A percentile compares a stretch with the other conserved stretches of the same genome.
Evolutionary conservation across 768 basidiomycete species (phyloP).

Genomic region (Imleria badia): DNA sequence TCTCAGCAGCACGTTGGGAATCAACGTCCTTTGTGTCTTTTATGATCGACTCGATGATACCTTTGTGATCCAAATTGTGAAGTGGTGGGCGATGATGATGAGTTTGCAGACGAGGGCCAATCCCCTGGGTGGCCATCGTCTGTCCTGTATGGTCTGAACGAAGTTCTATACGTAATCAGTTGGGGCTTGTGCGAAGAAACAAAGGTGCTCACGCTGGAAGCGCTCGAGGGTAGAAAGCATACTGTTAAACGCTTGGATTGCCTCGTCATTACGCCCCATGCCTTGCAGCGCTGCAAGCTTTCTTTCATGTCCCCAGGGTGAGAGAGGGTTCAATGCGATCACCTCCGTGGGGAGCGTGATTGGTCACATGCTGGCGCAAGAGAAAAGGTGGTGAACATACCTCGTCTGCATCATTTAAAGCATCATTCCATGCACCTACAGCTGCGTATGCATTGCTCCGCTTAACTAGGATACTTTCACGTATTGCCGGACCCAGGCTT

Average conservation of each 20-base stretch:
- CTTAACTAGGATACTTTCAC: neutral
- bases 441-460: neutral
- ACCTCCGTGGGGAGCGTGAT: neutral
- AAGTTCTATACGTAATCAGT: neutral
- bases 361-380: neutral
- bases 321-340: neutral
- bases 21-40: neutral
- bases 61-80: neutral
- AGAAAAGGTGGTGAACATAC: neutral
- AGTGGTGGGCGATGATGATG: neutral
- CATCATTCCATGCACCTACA: neutral
- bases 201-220: neutral
- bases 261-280: constrained; percentile 13
- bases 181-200: too few species aligned
- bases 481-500: neutral
- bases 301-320: neutral
- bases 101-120: neutral
- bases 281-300: neutral
- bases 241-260: neutral
- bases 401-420: neutral
- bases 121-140: too few species aligned
- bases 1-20: neutral
- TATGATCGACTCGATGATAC: neutral
- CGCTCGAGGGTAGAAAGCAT: neutral
- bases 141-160: neutral